Percentiles rank a stretch among this genome's conserved stretches.
Conservation (phyloP, 208 protist genomes). For the Acanthamoeba castellanii region DNA sequence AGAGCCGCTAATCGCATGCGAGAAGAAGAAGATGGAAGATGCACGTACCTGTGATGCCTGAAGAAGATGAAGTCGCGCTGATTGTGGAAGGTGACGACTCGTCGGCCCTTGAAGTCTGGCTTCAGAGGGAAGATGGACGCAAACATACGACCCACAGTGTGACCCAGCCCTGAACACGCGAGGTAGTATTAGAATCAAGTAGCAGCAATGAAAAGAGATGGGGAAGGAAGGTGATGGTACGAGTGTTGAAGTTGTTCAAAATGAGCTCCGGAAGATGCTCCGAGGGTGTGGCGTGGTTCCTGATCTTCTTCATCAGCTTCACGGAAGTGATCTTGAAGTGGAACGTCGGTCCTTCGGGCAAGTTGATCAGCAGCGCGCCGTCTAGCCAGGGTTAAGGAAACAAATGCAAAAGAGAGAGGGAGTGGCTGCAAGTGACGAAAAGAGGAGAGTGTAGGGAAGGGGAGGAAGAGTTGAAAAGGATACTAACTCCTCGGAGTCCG, state of each 20-base stretch:
- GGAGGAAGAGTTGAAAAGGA: neutral
- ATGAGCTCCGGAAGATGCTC: constrained; percentile 92
- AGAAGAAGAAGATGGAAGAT: neutral
- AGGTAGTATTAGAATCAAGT: neutral
- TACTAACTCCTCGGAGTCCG: constrained; percentile 60
- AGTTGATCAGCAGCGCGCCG: constrained; percentile 88
- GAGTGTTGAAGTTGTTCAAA: constrained; percentile 93
- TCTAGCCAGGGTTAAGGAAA: constrained; percentile 57
- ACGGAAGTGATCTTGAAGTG: constrained; percentile 91
- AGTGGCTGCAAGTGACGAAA: neutral
- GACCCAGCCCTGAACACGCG: constrained; percentile 20
- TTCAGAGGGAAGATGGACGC: constrained; percentile 43
- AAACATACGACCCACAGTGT: constrained; percentile 78
- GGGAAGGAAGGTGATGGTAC: constrained; percentile 4
- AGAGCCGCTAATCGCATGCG: neutral
- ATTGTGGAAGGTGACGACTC: constrained; percentile 93
- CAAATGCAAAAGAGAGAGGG: neutral
- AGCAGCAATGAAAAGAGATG: neutral
- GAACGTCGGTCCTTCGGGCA: constrained; percentile 93
- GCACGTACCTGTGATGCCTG: constrained; percentile 89
- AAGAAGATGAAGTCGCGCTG: constrained; percentile 96
- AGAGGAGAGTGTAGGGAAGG: neutral
- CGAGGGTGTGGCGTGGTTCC: constrained; percentile 82
- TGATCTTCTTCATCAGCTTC: constrained; percentile 86
- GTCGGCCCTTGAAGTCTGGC: constrained; percentile 90